Conservation (phyloP, 1,284 basidiomycete species). For the Erythrobasidium hasegawianum region DNA sequence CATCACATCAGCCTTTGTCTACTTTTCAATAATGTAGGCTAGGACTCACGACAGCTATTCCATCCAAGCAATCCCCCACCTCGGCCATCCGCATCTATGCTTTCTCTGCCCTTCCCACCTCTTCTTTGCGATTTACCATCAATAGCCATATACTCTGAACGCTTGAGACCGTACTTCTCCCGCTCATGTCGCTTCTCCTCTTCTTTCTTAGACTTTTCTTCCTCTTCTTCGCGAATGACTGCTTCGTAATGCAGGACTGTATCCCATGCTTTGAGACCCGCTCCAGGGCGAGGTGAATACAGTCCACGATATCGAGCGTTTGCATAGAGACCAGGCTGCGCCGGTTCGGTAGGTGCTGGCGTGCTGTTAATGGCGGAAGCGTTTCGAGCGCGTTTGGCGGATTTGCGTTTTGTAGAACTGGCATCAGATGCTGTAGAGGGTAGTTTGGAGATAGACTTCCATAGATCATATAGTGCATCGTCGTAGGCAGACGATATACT, state of each 20-base stretch:
- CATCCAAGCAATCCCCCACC: slow-evolving; percentile 31
- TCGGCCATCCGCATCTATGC: slow-evolving; percentile 28
- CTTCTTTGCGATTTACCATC: slow-evolving; percentile 2
- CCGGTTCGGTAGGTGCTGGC: background rate
- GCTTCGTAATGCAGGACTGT: slow-evolving; percentile 34
- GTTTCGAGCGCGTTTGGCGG: slow-evolving; percentile 21
- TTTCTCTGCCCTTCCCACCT: slow-evolving; percentile 31
- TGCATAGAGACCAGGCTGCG: background rate
- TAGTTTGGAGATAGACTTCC: slow-evolving; percentile 16
- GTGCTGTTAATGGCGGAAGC: background rate
- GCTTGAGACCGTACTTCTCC: slow-evolving; percentile 33
- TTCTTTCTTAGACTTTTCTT: slow-evolving; percentile 33
- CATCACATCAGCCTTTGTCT: too few relatives aligned
- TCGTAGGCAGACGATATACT: background rate
- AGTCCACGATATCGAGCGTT: slow-evolving; percentile 4
- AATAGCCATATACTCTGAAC: background rate
- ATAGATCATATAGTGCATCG: slow-evolving; percentile 26
- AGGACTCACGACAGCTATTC: slow-evolving; percentile 30
- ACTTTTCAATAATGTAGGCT: too few relatives aligned
- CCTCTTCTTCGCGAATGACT: slow-evolving; percentile 31
- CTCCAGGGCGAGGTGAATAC: slow-evolving; percentile 30
- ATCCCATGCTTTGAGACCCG: slow-evolving; percentile 32
- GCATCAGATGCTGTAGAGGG: background rate
- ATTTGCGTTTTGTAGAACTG: slow-evolving; percentile 7
- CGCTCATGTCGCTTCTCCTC: slow-evolving; percentile 27